Evolutionary conservation across 306 rosid species (phyloP), one percentile per base, ranked within the genome.

Genomic region (Astragalus membranaceus): DNA sequence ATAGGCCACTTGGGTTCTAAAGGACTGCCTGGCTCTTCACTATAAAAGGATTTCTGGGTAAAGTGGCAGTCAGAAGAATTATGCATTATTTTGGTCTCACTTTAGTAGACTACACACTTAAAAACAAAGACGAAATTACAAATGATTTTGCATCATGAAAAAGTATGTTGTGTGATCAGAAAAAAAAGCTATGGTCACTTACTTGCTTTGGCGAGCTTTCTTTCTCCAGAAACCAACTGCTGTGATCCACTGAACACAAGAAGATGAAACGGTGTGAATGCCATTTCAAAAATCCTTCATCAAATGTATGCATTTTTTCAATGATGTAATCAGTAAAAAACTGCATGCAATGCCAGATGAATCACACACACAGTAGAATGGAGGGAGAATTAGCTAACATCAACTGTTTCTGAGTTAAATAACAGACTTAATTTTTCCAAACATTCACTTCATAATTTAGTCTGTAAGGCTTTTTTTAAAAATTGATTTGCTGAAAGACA

Each of bases 141-240:
- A 35, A 55, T 48, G 20, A 67, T 35, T 58, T 72, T 47, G 39
- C 47, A 46, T 60, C 54, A 35, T 35, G 14, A 5, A 55, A 20
- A 76, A 63, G 57, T 15, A 55, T 41, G 69, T 37, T n/a, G 35
- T 13, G 72, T 20, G 20, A 64, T 47, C 46, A 16, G n/a, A 23
- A 56, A 56, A n/a, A 64, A 20, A 7, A 51, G 64, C 20, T 23
- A 35, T 5, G 30, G 63, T 57, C 75, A 81, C 99, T 87, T 89
- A 95, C 99, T 89, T 95, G 99, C 95, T 87, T 75, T 80, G 84
- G 12, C 58, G 80, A 42, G 95, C 87, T 81, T 59, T 88, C 82
- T 80, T 88, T 79, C 86, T 91, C 99, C 99, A 91, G 80, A 88
- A 85, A 72, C 87, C 80, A 32, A 85, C 56, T 63, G 92, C 82